Conservation (phyloP, 148 eudicot species). For the Rhododendron griersonianum region DNA sequence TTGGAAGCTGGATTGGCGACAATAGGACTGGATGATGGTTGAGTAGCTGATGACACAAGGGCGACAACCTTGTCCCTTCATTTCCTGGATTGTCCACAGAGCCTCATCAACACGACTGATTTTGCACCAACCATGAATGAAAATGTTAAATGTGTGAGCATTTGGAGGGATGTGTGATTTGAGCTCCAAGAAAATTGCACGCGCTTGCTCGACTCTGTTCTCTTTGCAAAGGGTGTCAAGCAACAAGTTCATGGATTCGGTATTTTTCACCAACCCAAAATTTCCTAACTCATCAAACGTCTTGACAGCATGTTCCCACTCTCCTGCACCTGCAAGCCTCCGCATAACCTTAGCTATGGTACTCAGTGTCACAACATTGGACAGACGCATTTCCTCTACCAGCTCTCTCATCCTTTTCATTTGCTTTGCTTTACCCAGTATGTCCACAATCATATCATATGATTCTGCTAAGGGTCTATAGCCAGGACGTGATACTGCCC, state of each 20-base stretch:
- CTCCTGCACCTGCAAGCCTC: slow-evolving; percentile 68
- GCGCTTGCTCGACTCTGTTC: slow-evolving; percentile 71
- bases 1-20: slow-evolving; percentile 43
- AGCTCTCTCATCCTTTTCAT: slow-evolving; percentile 64
- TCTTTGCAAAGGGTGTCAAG: slow-evolving; percentile 93
- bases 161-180: slow-evolving; percentile 61
- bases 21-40: slow-evolving; percentile 66
- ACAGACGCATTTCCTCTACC: slow-evolving; percentile 54
- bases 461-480: slow-evolving; percentile 46
- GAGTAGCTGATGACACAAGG: slow-evolving; percentile 91
- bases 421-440: slow-evolving; percentile 75
- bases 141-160: slow-evolving; percentile 72
- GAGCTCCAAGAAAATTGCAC: slow-evolving; percentile 61
- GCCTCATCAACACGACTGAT: slow-evolving; percentile 79
- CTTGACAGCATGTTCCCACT: slow-evolving; percentile 62
- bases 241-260: slow-evolving; percentile 77
- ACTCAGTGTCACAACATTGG: slow-evolving; percentile 37
- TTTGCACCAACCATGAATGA: slow-evolving; percentile 93
- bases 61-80: slow-evolving; percentile 76
- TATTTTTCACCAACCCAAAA: slow-evolving; percentile 64
- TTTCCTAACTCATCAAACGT: slow-evolving; percentile 59
- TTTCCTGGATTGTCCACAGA: slow-evolving; percentile 83
- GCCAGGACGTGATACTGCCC: slow-evolving; percentile 47
- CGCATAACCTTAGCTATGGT: slow-evolving; percentile 78
- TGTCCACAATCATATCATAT: slow-evolving; percentile 74